phyloP scores from a whole-genome alignment of 75 land plant genomes.

The Pseudotsuga menziesii region DNA sequence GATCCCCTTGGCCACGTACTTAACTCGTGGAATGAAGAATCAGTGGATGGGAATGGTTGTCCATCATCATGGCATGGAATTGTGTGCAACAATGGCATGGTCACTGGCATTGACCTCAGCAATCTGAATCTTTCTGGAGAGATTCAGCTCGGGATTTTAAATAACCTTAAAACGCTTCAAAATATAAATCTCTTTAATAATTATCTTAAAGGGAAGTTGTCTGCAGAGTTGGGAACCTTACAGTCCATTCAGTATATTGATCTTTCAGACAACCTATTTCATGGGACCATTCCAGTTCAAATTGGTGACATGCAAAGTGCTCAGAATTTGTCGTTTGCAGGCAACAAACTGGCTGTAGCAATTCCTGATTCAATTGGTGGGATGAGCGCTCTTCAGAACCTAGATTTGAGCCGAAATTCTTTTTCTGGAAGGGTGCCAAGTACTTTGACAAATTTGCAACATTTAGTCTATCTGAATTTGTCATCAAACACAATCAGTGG shows the following conservation, averaged over 20 bases:
- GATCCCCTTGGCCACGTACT: too few species aligned
- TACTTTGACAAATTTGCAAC: too few species aligned
- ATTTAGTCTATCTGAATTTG: too few species aligned
- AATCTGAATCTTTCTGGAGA: slow-evolving; percentile 41
- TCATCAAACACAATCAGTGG: too few species aligned
- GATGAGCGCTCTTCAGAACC: slow-evolving; percentile 35
- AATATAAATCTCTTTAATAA: too few species aligned
- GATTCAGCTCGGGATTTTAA: slow-evolving; percentile 46
- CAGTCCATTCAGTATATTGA: too few species aligned
- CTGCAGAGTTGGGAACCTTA: too few species aligned
- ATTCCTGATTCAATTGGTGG: slow-evolving; percentile 49
- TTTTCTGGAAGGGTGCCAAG: slow-evolving; percentile 61
- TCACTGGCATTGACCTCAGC: slow-evolving; percentile 61
- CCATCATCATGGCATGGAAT: slow-evolving; percentile 81
- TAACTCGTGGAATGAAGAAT: too few species aligned
- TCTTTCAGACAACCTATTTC: slow-evolving; percentile 59
- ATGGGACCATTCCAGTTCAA: too few species aligned
- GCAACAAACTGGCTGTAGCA: slow-evolving; percentile 62
- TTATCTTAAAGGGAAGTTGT: slow-evolving; percentile 47
- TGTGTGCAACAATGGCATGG: slow-evolving; percentile 55
- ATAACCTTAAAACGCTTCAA: slow-evolving; percentile 60
- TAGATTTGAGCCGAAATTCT: slow-evolving; percentile 66
- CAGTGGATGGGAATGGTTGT: slow-evolving; percentile 70
- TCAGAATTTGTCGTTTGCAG: slow-evolving; percentile 53
- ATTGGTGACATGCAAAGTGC: slow-evolving; percentile 37